phyloP scores from a whole-genome alignment of 129 eudicot genomes.

The Flaveria robusta region DNA sequence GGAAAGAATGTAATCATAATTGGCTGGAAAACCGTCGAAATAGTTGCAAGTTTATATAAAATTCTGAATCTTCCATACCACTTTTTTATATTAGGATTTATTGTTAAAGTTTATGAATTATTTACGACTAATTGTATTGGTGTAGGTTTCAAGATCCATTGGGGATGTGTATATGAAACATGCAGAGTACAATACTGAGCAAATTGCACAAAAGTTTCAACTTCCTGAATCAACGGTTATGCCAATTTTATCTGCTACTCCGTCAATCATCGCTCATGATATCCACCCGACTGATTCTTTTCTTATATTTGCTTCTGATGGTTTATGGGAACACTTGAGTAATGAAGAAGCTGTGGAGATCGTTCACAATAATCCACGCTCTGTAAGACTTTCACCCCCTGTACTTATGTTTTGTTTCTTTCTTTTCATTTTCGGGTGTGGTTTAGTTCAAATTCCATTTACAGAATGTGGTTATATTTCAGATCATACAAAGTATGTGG shows the following conservation, averaged over 20 bases:
- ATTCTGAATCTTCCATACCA: neutral
- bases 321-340: constrained; percentile 78
- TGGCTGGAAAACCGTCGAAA: neutral
- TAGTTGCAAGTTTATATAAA: neutral
- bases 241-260: constrained; percentile 68
- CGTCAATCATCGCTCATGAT: constrained; percentile 60
- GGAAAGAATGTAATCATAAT: neutral
- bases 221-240: constrained; percentile 56
- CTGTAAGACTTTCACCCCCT: constrained; percentile 40
- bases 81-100: no score
- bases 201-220: constrained; percentile 54
- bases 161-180: constrained; percentile 79
- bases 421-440: neutral
- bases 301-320: constrained; percentile 79
- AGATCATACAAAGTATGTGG: neutral
- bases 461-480: neutral
- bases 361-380: constrained; percentile 61
- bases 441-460: neutral
- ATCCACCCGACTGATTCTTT: constrained; percentile 66
- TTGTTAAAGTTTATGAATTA: neutral
- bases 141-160: constrained; percentile 74
- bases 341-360: constrained; percentile 76
- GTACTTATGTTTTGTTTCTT: neutral
- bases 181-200: constrained; percentile 53
- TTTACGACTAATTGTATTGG: constrained; percentile 16